Evolutionary conservation across 2,329 filamentous ascomycete species (phyloP).

Genomic region (Leptographium lundbergii): DNA sequence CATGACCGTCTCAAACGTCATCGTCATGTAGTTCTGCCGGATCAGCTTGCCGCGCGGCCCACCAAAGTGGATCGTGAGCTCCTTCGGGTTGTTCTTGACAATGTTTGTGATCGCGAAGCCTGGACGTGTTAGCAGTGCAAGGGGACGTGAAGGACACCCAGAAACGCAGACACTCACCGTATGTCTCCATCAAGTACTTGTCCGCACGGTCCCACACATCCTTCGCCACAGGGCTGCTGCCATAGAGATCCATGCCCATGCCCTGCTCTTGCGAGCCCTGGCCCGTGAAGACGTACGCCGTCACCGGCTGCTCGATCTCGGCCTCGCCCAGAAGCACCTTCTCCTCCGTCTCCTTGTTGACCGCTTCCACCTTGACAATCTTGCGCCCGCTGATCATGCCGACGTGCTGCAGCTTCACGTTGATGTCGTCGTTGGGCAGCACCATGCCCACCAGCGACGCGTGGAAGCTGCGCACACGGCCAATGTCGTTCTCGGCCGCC

Average conservation of each 20-base stretch:
- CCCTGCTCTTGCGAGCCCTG: slow-evolving; percentile 98
- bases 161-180: too few relatives aligned
- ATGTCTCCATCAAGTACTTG: slow-evolving; percentile 97
- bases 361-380: slow-evolving; percentile 97
- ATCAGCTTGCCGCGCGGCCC: slow-evolving; percentile 94
- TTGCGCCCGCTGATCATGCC: slow-evolving; percentile 98
- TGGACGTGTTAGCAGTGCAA: slow-evolving; percentile 18
- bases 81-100: slow-evolving; percentile 98
- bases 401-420: slow-evolving; percentile 90
- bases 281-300: slow-evolving; percentile 94
- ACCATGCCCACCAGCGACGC: slow-evolving; percentile 98
- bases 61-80: slow-evolving; percentile 96
- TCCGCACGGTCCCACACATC: slow-evolving; percentile 98
- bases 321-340: slow-evolving; percentile 93
- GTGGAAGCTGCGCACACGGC: slow-evolving; percentile 93
- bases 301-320: slow-evolving; percentile 94
- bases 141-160: not conserved
- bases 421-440: slow-evolving; percentile 85
- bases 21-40: slow-evolving; percentile 97
- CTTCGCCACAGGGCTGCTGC: slow-evolving; percentile 82
- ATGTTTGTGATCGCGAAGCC: slow-evolving; percentile 97
- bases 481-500: slow-evolving; percentile 97
- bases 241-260: slow-evolving; percentile 99
- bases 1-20: slow-evolving; percentile 98
- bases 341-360: slow-evolving; percentile 90